phyloP scores from a whole-genome alignment of 768 basidiomycete species.

The Amanita pseudoporphyria region DNA sequence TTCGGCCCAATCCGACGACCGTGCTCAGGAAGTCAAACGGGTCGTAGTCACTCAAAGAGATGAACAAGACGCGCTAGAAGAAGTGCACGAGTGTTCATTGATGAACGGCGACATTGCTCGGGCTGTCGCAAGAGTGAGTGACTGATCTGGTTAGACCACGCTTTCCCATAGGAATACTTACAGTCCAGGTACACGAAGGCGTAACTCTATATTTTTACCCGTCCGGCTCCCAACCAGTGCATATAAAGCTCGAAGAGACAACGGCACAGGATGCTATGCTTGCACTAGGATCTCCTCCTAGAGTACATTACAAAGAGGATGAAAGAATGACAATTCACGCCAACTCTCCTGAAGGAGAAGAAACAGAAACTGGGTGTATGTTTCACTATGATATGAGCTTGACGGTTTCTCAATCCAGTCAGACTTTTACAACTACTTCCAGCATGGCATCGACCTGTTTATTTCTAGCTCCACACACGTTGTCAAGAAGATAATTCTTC shows the following conservation, averaged over 20 bases:
- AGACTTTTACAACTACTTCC: constrained; percentile 94
- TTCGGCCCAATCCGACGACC: constrained; percentile 44
- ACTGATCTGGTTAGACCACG: background rate
- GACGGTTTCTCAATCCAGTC: background rate
- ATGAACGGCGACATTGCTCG: constrained; percentile 68
- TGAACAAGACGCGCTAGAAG: constrained; percentile 60
- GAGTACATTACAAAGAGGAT: constrained; percentile 82
- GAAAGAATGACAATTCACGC: constrained; percentile 81
- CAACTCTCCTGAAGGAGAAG: constrained; percentile 20
- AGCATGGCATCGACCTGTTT: constrained; percentile 83
- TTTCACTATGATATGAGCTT: constrained; percentile 20
- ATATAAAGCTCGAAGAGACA: constrained; percentile 61
- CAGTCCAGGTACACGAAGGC: constrained; percentile 59
- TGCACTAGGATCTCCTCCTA: constrained; percentile 71
- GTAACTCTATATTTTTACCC: constrained; percentile 63
- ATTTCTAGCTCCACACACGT: constrained; percentile 61
- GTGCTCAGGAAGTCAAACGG: constrained; percentile 67
- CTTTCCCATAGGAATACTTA: constrained; percentile 1
- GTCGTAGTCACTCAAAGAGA: constrained; percentile 67
- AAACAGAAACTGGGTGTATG: constrained; percentile 39
- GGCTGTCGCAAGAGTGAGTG: constrained; percentile 56
- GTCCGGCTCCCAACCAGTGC: constrained; percentile 37
- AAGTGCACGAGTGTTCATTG: constrained; percentile 49
- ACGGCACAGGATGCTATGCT: constrained; percentile 75
- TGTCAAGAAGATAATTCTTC: constrained; percentile 79